phyloP scores from a whole-genome alignment of 805 yeast genomes.

The Ogataea haglerorum region DNA sequence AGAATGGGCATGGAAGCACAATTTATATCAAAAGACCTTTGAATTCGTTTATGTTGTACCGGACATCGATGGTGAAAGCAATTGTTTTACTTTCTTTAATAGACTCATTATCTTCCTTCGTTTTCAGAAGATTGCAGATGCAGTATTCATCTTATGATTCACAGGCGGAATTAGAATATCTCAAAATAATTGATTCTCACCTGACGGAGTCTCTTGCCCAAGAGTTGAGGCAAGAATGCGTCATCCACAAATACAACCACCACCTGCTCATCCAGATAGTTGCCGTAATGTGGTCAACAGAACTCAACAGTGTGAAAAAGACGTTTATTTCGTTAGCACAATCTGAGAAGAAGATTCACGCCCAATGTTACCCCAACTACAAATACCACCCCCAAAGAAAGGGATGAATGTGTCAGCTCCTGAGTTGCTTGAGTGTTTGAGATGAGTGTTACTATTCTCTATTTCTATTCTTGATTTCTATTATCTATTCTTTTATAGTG shows the following conservation, averaged over 20 bases:
- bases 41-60: slow-evolving; percentile 46
- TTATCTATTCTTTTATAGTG: slow-evolving; percentile 1
- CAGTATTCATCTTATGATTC: slow-evolving; percentile 18
- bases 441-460: neutral
- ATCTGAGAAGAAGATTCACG: slow-evolving; percentile 41
- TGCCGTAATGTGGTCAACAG: slow-evolving; percentile 46
- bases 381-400: slow-evolving; percentile 40
- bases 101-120: slow-evolving; percentile 22
- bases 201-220: slow-evolving; percentile 7
- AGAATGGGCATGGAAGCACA: neutral
- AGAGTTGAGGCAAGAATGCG: slow-evolving; percentile 13
- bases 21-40: slow-evolving; percentile 42
- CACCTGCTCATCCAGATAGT: slow-evolving; percentile 40
- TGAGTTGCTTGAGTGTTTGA: neutral
- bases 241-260: slow-evolving; percentile 36
- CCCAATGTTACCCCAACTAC: slow-evolving; percentile 41
- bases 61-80: slow-evolving; percentile 41
- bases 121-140: slow-evolving; percentile 18
- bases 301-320: slow-evolving; percentile 34
- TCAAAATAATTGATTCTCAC: slow-evolving; percentile 11
- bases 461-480: too few species aligned
- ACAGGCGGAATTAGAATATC: slow-evolving; percentile 13
- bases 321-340: slow-evolving; percentile 37
- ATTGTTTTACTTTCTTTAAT: slow-evolving; percentile 31
- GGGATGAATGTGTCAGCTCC: neutral